These are phyloP conservation scores for Tolypocladium paradoxum DNA, from an alignment of 2,329 filamentous ascomycete species.

Conservation along the genomic window DNA sequence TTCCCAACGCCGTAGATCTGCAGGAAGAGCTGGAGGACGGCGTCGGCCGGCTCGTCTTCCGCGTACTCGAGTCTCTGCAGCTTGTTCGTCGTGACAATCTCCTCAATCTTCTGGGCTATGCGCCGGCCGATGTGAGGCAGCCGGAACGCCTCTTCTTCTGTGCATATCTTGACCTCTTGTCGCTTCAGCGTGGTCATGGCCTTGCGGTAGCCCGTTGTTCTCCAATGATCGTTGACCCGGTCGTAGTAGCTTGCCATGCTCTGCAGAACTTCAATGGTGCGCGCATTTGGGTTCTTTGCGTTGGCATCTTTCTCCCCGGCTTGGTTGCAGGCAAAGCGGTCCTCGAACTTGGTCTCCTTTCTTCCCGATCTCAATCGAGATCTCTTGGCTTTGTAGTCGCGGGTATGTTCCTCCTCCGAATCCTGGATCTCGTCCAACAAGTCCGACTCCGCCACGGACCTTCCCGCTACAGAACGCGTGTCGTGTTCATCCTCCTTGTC, in stretches of 20 bases:
- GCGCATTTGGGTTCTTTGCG: constrained; percentile 55
- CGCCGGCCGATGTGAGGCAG: constrained; percentile 61
- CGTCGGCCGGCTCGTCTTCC: constrained; percentile 53
- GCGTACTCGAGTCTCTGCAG: constrained; percentile 64
- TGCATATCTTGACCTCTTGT: constrained; percentile 52
- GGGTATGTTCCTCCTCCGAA: background rate
- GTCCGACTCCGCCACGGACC: constrained; percentile 4
- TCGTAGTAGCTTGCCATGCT: constrained; percentile 72
- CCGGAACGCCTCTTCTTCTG: constrained; percentile 54
- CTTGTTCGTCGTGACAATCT: constrained; percentile 66
- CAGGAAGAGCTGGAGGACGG: constrained; percentile 57
- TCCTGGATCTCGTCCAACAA: constrained; percentile 1
- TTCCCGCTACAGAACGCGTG: constrained; percentile 1
- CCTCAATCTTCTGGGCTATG: constrained; percentile 77
- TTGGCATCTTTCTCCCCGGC: constrained; percentile 34
- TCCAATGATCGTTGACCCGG: constrained; percentile 66
- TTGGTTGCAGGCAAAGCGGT: constrained; percentile 43
- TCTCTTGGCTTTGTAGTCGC: background rate
- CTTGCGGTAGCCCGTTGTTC: constrained; percentile 63
- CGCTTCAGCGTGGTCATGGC: constrained; percentile 63
- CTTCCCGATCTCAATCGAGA: constrained; percentile 4
- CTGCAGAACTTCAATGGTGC: constrained; percentile 66
- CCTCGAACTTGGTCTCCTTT: constrained; percentile 28
- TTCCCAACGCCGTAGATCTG: constrained; percentile 71
- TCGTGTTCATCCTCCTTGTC: constrained; percentile 38